Evolutionary conservation across 768 basidiomycete species (phyloP), one percentile per base, ranked within the genome.

Genomic region (Tephrocybe sp.): DNA sequence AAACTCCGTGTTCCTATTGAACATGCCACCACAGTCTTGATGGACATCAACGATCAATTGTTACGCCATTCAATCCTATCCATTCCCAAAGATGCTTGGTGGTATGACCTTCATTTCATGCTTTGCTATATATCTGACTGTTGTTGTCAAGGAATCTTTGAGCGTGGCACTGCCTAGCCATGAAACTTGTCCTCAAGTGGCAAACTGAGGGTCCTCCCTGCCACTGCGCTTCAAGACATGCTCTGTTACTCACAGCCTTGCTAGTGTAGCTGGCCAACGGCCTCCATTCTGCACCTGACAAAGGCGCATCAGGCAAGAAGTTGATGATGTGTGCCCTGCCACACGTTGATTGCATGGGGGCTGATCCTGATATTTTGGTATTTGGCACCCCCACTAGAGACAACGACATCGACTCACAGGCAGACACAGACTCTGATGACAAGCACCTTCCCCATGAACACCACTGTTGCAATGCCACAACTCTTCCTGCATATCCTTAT

Each of bases 1-100:
- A 68, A 72, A 41, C 46, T 68, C 6, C 57, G 70, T 1, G 51
- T 69, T 1, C 66, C 66, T 4, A 10, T 64, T 3, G 21, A 30
- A 3, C 40, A 54, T 37, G 56, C 51, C 0, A 6, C 23, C 3
- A 18, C 1, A 0, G 53, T 59, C 20, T 48, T 66, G 32, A 12
- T 49, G 3, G 32, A 45, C 24, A 26, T 55, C 20, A 15, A 10
- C 2, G 3, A 5, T 11, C 3, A 41, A 2, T 23, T 52, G 2
- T 11, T 54, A 14, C 10, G 41, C 3, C 18, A 24, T 2, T 58
- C 52, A 2, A 40, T 66, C 10, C 20, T 66, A 1, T 23, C 45
- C 0, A 54, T 68, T 44, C 9, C 18, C 11, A 12, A 26, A 1
- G 44, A 48, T 14, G 44, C 36, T 1, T 62, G 56, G 56, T 65